Evolutionary conservation across 352 stramenopile species (phyloP).

Genomic region (Phytophthora sansomeana): DNA sequence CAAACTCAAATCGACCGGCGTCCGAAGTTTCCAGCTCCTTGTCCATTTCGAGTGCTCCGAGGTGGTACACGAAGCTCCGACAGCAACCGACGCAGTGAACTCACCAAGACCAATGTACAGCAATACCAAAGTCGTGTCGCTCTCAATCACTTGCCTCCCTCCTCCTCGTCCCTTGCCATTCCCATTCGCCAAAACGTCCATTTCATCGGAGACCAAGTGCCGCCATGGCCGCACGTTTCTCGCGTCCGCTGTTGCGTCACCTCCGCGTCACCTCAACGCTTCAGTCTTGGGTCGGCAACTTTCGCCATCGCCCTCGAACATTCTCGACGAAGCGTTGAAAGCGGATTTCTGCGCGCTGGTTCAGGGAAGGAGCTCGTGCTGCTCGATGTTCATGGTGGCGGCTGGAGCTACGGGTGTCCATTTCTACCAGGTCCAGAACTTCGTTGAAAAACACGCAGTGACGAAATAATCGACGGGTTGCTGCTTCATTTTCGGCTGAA

Average conservation of each 20-base stretch:
- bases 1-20: not conserved
- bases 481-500: slow-evolving; percentile 16
- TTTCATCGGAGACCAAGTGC: slow-evolving; percentile 1
- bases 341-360: slow-evolving; percentile 70
- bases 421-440: slow-evolving; percentile 61
- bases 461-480: slow-evolving; percentile 15
- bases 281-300: slow-evolving; percentile 7
- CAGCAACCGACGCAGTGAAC: slow-evolving; percentile 12
- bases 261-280: not conserved
- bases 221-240: slow-evolving; percentile 34
- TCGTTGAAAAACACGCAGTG: not conserved
- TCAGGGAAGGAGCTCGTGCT: slow-evolving; percentile 60
- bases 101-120: not conserved
- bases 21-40: slow-evolving; percentile 14
- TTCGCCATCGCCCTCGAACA: slow-evolving; percentile 31
- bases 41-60: slow-evolving; percentile 46
- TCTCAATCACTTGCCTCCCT: too few species aligned
- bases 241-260: slow-evolving; percentile 20
- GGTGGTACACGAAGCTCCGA: slow-evolving; percentile 77
- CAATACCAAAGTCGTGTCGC: not conserved
- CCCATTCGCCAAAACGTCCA: slow-evolving; percentile 33
- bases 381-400: slow-evolving; percentile 51
- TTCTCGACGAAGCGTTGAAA: slow-evolving; percentile 59
- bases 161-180: not conserved
- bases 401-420: slow-evolving; percentile 62